phyloP scores from a whole-genome alignment of 2,329 filamentous ascomycete genomes.

The Exophiala calicioides region DNA sequence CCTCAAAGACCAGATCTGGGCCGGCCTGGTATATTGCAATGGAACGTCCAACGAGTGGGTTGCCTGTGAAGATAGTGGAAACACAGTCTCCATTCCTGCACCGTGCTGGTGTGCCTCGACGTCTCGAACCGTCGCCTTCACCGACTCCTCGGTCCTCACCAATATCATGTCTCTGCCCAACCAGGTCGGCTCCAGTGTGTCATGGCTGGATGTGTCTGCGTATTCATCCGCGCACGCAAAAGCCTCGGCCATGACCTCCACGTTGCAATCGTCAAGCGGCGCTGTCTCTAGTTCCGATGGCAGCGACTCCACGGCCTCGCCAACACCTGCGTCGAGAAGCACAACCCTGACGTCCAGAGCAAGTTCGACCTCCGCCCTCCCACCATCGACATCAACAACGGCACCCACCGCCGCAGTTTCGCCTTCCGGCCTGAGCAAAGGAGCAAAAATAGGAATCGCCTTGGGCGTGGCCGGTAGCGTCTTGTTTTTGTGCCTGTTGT shows the following conservation, averaged over 20 bases:
- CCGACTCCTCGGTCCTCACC: constrained; percentile 15
- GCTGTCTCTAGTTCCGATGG: background rate
- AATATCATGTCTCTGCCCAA: constrained; percentile 25
- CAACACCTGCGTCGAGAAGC: background rate
- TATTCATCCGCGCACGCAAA: constrained; percentile 16
- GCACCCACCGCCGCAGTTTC: background rate
- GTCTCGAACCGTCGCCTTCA: constrained; percentile 21
- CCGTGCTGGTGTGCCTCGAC: constrained; percentile 25
- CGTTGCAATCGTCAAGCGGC: background rate
- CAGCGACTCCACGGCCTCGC: constrained; percentile 4
- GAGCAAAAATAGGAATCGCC: constrained; percentile 22
- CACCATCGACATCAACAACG: background rate
- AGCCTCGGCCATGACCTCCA: background rate
- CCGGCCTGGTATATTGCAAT: constrained; percentile 29
- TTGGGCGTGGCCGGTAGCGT: constrained; percentile 16
- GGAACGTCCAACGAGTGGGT: constrained; percentile 28
- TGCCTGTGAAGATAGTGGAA: constrained; percentile 21
- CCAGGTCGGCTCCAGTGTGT: constrained; percentile 12
- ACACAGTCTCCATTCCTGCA: constrained; percentile 16
- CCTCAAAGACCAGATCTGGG: constrained; percentile 27
- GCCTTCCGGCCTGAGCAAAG: constrained; percentile 17
- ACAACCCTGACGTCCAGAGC: background rate
- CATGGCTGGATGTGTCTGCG: constrained; percentile 19
- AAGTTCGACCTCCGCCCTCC: background rate
- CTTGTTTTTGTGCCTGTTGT: constrained; percentile 6